Evolutionary conservation across 208 protist genomes (phyloP).

Genomic region (Herpetomonas samuelpessoai): DNA sequence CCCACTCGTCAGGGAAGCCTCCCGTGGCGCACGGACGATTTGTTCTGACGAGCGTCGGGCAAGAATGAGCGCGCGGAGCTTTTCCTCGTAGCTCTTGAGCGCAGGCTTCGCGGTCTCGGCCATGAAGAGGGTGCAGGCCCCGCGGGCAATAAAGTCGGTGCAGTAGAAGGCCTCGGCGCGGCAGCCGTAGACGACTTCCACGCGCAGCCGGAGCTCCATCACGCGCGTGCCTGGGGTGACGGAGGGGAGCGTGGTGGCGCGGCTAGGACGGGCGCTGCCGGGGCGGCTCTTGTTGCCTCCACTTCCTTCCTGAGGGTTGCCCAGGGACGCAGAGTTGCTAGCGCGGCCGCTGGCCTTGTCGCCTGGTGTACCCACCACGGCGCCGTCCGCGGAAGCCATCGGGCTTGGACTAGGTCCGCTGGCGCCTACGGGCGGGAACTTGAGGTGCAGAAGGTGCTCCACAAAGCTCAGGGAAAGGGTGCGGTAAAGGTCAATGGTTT

Average conservation of each 20-base stretch:
- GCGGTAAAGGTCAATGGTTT: conserved; percentile 52
- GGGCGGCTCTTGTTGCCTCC: neutral
- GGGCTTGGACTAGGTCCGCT: too few relatives aligned
- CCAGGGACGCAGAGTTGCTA: too few relatives aligned
- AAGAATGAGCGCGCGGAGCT: conserved; percentile 46
- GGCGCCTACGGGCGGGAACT: conserved; percentile 11
- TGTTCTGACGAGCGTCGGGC: conserved; percentile 22
- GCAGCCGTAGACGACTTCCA: conserved; percentile 86
- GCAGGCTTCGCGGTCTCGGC: conserved; percentile 32
- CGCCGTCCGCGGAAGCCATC: too few relatives aligned
- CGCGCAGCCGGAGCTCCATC: conserved; percentile 32
- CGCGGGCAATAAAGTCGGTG: conserved; percentile 68
- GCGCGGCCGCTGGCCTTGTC: too few relatives aligned
- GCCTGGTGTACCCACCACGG: too few relatives aligned
- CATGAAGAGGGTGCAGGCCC: conserved; percentile 42
- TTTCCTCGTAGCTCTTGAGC: conserved; percentile 60
- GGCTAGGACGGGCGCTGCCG: neutral
- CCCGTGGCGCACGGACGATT: conserved; percentile 35
- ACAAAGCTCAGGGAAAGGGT: conserved; percentile 66
- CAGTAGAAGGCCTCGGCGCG: conserved; percentile 66
- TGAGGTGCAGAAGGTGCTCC: conserved; percentile 59
- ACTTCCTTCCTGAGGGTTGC: too few relatives aligned
- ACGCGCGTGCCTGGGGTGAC: neutral
- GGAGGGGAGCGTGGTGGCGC: neutral
- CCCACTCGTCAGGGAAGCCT: neutral